Evolutionary conservation across 169 alveolate species (phyloP).

Genomic region (Plasmodium gaboni): DNA sequence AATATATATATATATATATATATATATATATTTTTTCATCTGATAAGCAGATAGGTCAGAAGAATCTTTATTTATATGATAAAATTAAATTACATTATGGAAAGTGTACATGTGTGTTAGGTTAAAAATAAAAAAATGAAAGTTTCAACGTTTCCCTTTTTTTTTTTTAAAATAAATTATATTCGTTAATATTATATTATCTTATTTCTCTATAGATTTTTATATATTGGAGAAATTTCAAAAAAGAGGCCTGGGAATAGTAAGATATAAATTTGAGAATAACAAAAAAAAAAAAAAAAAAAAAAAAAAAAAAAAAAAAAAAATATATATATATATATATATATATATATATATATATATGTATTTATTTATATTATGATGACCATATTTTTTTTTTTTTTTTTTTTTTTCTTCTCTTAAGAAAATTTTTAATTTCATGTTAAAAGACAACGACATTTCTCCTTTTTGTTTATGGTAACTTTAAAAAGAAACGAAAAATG

Average conservation of each 20-base stretch:
- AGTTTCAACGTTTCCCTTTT: background rate
- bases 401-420: background rate
- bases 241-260: conserved; percentile 64
- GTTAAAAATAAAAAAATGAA: conserved; percentile 7
- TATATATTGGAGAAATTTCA: conserved; percentile 27
- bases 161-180: background rate
- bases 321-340: background rate
- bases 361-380: too few relatives aligned
- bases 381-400: background rate
- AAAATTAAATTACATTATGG: conserved; percentile 25
- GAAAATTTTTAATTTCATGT: conserved; percentile 54
- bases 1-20: background rate
- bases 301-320: background rate
- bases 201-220: conserved; percentile 16
- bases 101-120: conserved; percentile 44
- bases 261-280: background rate
- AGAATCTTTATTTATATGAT: conserved; percentile 26
- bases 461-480: conserved; percentile 28
- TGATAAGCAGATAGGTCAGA: conserved; percentile 23
- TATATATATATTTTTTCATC: background rate
- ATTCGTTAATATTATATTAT: background rate
- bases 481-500: background rate
- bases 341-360: too few relatives aligned
- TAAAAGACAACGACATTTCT: conserved; percentile 30
- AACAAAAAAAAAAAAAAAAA: background rate